Percentiles rank a stretch among this genome's conserved stretches.
These are phyloP conservation scores for Cucumis hystrix DNA, from an alignment of 306 rosid genomes.

Conservation along the genomic window DNA sequence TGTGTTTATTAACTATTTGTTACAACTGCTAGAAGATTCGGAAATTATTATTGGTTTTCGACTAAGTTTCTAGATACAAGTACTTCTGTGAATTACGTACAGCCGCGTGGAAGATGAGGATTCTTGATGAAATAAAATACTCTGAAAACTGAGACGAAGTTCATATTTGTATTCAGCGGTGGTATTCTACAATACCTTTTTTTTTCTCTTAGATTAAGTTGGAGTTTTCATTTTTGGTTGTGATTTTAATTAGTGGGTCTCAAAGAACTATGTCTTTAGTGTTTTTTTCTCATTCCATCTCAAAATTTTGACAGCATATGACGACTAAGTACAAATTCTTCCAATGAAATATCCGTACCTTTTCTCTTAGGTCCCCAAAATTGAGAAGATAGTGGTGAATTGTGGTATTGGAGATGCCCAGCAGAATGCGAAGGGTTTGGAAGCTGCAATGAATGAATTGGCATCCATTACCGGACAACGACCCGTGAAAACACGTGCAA, in stretches of 20 bases:
- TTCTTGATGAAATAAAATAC: background rate
- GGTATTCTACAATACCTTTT: background rate
- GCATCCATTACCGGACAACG: constrained; percentile 84
- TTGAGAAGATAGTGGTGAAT: constrained; percentile 83
- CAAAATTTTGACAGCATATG: background rate
- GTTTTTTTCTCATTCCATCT: background rate
- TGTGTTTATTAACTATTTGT: background rate
- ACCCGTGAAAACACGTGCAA: constrained; percentile 86
- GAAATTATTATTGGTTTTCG: background rate
- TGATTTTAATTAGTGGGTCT: background rate
- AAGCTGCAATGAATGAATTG: constrained; percentile 73
- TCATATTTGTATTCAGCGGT: background rate
- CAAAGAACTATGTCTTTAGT: background rate
- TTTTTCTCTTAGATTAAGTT: background rate
- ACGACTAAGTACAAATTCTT: background rate
- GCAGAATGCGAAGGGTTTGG: constrained; percentile 91
- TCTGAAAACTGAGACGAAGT: background rate
- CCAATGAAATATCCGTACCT: background rate
- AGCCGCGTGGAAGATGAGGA: background rate
- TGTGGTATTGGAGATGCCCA: constrained; percentile 98
- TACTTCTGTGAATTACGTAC: background rate
- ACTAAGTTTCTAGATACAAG: too few relatives aligned
- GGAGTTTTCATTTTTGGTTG: background rate
- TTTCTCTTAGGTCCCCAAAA: constrained; percentile 68
- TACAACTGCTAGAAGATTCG: background rate